phyloP scores from a whole-genome alignment of 106 monocot species.

The Agapanthus africanus region DNA sequence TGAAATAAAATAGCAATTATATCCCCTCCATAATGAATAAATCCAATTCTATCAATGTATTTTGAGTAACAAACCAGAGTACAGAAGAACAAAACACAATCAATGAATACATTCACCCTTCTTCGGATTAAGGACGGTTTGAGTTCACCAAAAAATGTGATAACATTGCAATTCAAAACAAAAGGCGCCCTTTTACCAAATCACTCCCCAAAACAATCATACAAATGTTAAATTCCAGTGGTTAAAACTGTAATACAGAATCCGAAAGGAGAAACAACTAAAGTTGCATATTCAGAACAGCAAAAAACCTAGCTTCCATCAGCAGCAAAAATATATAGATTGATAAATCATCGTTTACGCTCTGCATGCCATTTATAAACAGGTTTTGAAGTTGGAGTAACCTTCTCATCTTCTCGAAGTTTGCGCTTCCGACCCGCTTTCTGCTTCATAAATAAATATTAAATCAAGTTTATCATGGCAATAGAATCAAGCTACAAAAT shows the following conservation, averaged over 20 bases:
- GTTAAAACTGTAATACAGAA: too few species aligned
- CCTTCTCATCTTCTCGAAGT: slow-evolving; percentile 73
- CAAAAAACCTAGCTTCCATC: neutral
- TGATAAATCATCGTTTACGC: slow-evolving; percentile 49
- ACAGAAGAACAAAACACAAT: too few species aligned
- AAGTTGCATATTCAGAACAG: neutral
- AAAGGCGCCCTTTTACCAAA: neutral
- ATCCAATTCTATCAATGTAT: too few species aligned
- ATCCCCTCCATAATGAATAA: too few species aligned
- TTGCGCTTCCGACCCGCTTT: slow-evolving; percentile 84
- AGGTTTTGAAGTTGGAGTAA: slow-evolving; percentile 37
- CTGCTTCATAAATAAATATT: slow-evolving; percentile 21
- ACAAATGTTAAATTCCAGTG: neutral
- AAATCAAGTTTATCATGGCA: neutral
- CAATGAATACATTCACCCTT: too few species aligned
- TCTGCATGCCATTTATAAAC: slow-evolving; percentile 91
- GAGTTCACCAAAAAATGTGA: too few species aligned
- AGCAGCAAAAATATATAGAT: neutral
- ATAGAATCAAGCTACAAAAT: neutral
- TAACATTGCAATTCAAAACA: neutral
- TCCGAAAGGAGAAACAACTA: too few species aligned
- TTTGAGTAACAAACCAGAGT: too few species aligned
- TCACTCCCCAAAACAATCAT: neutral
- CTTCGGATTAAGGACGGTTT: too few species aligned
- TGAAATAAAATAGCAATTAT: too few species aligned